phyloP scores from a whole-genome alignment of 164 flowering plant genomes.

The Tetrastigma voinierianum region DNA sequence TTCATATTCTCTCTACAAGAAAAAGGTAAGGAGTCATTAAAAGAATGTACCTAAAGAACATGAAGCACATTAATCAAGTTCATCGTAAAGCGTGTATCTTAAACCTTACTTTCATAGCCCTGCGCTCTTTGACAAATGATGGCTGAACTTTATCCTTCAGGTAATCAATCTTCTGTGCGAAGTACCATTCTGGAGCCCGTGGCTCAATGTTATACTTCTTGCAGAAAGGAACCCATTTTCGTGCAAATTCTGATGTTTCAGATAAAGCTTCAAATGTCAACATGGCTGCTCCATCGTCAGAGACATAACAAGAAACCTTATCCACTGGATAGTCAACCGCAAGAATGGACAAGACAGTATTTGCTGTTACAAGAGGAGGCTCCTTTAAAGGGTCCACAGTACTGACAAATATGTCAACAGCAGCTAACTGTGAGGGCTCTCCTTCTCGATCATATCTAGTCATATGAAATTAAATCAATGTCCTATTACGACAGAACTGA shows the following conservation, averaged over 20 bases:
- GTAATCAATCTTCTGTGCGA: constrained; percentile 81
- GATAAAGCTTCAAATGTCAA: constrained; percentile 85
- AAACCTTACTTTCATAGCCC: constrained; percentile 83
- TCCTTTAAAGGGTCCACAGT: constrained; percentile 95
- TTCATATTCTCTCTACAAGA: constrained; percentile 80
- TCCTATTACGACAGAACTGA: neutral
- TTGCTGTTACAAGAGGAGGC: constrained; percentile 96
- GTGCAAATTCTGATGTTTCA: constrained; percentile 89
- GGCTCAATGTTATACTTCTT: constrained; percentile 87
- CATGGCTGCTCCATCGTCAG: constrained; percentile 99
- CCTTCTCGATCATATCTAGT: constrained; percentile 87
- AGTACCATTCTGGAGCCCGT: constrained; percentile 95
- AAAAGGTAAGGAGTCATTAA: neutral
- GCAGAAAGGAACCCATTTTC: constrained; percentile 95
- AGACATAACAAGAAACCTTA: constrained; percentile 93
- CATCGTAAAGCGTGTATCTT: neutral
- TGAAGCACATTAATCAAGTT: neutral
- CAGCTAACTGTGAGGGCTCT: constrained; percentile 89
- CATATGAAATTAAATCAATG: constrained; percentile 4
- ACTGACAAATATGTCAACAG: constrained; percentile 95
- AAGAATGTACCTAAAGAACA: neutral
- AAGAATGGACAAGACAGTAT: constrained; percentile 90
- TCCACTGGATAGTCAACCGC: constrained; percentile 97
- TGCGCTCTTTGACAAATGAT: constrained; percentile 85
- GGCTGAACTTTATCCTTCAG: constrained; percentile 88